phyloP scores from a whole-genome alignment of 345 rosid species.

The Citrus australasica region DNA sequence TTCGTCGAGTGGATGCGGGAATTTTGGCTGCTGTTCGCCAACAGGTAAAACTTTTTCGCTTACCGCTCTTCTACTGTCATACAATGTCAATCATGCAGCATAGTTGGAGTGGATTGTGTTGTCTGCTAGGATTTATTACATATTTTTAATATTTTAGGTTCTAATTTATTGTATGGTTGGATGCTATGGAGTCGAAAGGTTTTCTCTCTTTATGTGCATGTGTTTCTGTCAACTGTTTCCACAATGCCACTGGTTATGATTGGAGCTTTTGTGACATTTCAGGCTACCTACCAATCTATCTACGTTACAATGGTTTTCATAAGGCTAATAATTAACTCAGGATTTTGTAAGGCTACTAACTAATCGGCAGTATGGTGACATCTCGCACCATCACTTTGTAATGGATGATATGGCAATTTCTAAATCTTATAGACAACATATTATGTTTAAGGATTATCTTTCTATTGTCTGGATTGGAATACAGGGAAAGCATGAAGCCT shows the following conservation, averaged over 20 bases:
- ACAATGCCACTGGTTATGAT: neutral
- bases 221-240: neutral
- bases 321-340: neutral
- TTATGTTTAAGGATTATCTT: neutral
- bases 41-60: conserved; percentile 51
- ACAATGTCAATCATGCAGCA: neutral
- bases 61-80: neutral
- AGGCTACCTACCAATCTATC: neutral
- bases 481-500: neutral
- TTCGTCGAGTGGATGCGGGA: conserved; percentile 88
- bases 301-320: neutral
- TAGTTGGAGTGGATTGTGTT: neutral
- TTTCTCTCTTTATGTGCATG: neutral
- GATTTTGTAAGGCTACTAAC: neutral
- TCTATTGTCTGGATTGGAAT: neutral
- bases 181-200: neutral
- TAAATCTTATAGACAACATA: neutral
- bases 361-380: neutral
- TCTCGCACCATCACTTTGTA: neutral
- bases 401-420: neutral
- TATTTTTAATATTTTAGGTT: neutral
- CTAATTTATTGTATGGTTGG: neutral
- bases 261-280: neutral
- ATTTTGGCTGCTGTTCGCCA: conserved; percentile 96
- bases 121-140: neutral